Percentiles rank a stretch among this genome's conserved stretches.
Conservation (phyloP, 2,329 filamentous ascomycete genomes). For the Pseudogymnoascus sp. region DNA sequence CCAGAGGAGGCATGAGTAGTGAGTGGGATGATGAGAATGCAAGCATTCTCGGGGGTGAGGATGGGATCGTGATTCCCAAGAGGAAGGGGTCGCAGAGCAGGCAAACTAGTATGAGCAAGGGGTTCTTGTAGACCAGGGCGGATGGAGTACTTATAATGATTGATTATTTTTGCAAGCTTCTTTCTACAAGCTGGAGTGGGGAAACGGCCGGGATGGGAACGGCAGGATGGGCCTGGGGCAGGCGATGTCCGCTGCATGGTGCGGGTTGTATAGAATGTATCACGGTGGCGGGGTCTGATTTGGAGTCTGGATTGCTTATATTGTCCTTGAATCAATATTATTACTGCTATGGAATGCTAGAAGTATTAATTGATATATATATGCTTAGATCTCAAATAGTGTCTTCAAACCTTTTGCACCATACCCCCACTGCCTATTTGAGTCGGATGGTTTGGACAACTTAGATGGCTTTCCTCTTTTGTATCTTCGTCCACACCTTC, state of each 20-base stretch:
- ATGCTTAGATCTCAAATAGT: not conserved
- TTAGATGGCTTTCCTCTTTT: not conserved
- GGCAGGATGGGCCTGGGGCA: not conserved
- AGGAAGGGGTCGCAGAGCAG: conserved; percentile 58
- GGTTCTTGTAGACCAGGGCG: conserved; percentile 49
- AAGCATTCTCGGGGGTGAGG: conserved; percentile 14
- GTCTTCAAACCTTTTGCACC: not conserved
- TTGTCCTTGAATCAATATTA: conserved; percentile 2
- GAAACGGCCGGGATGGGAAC: not conserved
- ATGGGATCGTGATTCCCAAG: conserved; percentile 46
- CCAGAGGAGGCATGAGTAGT: conserved; percentile 22
- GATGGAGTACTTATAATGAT: conserved; percentile 1
- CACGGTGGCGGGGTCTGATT: not conserved
- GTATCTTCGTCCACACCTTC: not conserved
- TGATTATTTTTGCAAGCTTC: conserved; percentile 1
- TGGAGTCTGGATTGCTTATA: conserved; percentile 1
- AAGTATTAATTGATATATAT: not conserved
- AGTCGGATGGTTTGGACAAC: not conserved
- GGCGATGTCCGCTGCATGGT: not conserved
- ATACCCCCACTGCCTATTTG: not conserved
- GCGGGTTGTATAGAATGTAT: not conserved
- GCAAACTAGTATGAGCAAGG: conserved; percentile 63
- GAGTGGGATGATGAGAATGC: conserved; percentile 31
- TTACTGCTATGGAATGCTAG: not conserved
- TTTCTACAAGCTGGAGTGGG: not conserved